Base-by-base conservation (phyloP, 2,329 filamentous ascomycete species). In the Orbilia oligospora region DNA sequence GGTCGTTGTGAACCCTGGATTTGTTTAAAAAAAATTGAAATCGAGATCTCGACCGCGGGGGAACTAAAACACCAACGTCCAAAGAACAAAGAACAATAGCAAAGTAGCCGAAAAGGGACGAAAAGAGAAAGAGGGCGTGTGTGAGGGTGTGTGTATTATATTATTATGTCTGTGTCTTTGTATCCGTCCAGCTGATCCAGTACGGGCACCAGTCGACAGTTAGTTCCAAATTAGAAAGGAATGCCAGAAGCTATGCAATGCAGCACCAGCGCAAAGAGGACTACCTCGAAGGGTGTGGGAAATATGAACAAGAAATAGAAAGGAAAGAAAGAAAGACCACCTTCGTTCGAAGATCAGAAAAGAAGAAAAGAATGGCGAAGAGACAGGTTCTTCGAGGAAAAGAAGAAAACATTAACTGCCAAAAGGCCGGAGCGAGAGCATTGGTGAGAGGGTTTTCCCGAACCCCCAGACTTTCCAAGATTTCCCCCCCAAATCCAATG, bases 291-390 rank as follows among this genome's bases (percentile, higher is more conserved):
- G 38, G 66, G 66, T 70, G 66, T 61, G 66, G 66, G 66, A 70
- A 61, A 49, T 70, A 38, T 38, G 66, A 38, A 20, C 53, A 58
- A 58, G 53, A 58, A 70, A 70, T 70, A 70, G 51, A 70, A 70
- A 70, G n/a, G 27, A 30, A 30, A 36, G 33, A 70, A 70, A 10
- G 27, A 30, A 30, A 36, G 33, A 36, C 33, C 33, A 36, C 33
- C 33, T 36, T 36, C 33, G 33, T 36, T 36, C 5, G 33, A 58
- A 56, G 10, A 33, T 24, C 48, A 18, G 33, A 24, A n/a, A 61
- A 44, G 38, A 14, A 64, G 22, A 64, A 27, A 64, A 64, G 18
- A 64, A 46, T 38, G 27, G 20, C 10, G 4, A 46, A 27, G 46
- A 24, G n/a, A 16, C 51, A 36, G 5, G 33, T 36, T 10, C 0